Conservation (phyloP, 768 basidiomycete genomes). For the Mycena maculata region DNA sequence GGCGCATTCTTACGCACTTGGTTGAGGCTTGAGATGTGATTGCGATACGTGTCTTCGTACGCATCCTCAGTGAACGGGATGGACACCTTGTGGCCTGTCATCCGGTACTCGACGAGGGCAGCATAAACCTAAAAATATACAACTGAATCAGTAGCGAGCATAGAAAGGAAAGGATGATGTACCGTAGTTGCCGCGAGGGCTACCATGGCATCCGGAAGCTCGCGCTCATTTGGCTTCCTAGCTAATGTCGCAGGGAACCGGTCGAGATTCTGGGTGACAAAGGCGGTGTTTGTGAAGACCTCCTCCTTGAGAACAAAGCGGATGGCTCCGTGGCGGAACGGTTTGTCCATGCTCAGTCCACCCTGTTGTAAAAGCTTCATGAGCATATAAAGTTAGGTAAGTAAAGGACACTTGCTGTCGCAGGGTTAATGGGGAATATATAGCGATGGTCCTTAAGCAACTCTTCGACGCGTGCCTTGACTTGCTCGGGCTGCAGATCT, state of each 20-base stretch:
- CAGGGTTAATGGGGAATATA: constrained; percentile 4
- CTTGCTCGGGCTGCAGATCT: neutral
- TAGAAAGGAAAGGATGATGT: neutral
- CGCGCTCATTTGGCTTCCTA: neutral
- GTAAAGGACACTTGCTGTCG: neutral
- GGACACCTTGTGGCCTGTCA: constrained; percentile 11
- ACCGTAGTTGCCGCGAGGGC: constrained; percentile 8
- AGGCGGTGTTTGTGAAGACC: neutral
- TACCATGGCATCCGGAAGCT: constrained; percentile 12
- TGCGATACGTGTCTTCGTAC: constrained; percentile 13
- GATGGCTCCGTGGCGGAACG: constrained; percentile 11
- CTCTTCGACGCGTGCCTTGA: constrained; percentile 1
- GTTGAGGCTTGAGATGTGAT: constrained; percentile 2
- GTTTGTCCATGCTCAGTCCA: neutral
- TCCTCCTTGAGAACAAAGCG: constrained; percentile 7
- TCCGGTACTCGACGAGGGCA: constrained; percentile 4
- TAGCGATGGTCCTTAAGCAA: constrained; percentile 23
- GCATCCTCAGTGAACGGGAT: constrained; percentile 19
- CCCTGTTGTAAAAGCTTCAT: neutral
- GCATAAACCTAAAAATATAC: constrained; percentile 10
- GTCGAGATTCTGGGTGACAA: constrained; percentile 7
- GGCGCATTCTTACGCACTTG: neutral
- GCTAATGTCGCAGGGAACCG: neutral
- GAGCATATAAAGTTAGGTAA: neutral
- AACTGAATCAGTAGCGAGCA: neutral